Conservation (phyloP, 805 yeast species). For the Candida coleopterorum region DNA sequence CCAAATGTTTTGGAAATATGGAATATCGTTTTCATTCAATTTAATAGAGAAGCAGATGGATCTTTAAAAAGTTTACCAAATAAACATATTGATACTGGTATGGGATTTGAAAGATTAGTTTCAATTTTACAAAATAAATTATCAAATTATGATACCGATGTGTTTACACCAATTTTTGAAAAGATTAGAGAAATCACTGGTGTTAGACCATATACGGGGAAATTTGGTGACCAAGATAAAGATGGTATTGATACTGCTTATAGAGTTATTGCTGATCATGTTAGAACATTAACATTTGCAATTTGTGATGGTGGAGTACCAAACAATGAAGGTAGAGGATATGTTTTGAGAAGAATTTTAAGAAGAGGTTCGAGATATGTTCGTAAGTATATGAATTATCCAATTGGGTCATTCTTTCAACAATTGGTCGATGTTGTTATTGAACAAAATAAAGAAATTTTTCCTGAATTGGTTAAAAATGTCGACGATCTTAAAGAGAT, state of each 20-base stretch:
- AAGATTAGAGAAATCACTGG: slow-evolving; percentile 91
- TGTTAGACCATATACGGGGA: slow-evolving; percentile 85
- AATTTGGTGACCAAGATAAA: slow-evolving; percentile 84
- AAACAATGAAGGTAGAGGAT: slow-evolving; percentile 98
- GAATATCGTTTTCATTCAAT: slow-evolving; percentile 97
- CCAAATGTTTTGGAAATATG: slow-evolving; percentile 97
- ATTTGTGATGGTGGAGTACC: slow-evolving; percentile 99
- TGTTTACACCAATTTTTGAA: slow-evolving; percentile 81
- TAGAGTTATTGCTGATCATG: slow-evolving; percentile 97
- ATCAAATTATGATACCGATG: slow-evolving; percentile 97
- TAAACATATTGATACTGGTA: slow-evolving; percentile 95
- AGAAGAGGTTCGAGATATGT: slow-evolving; percentile 98
- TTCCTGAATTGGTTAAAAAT: slow-evolving; percentile 84
- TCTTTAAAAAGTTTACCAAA: slow-evolving; percentile 81
- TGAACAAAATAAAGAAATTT: slow-evolving; percentile 77
- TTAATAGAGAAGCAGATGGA: slow-evolving; percentile 87
- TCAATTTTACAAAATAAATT: slow-evolving; percentile 81
- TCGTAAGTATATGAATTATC: slow-evolving; percentile 92
- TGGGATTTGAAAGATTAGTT: slow-evolving; percentile 98
- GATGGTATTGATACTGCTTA: slow-evolving; percentile 98
- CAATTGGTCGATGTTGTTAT: slow-evolving; percentile 89
- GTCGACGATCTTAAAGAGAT: slow-evolving; percentile 79
- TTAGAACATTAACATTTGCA: slow-evolving; percentile 93
- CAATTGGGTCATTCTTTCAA: slow-evolving; percentile 91
- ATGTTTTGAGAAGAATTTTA: slow-evolving; percentile 91